Evolutionary conservation across 176 grass and related monocot species (phyloP), one percentile per base, ranked within the genome.

Genomic region (Carex myosuroides): DNA sequence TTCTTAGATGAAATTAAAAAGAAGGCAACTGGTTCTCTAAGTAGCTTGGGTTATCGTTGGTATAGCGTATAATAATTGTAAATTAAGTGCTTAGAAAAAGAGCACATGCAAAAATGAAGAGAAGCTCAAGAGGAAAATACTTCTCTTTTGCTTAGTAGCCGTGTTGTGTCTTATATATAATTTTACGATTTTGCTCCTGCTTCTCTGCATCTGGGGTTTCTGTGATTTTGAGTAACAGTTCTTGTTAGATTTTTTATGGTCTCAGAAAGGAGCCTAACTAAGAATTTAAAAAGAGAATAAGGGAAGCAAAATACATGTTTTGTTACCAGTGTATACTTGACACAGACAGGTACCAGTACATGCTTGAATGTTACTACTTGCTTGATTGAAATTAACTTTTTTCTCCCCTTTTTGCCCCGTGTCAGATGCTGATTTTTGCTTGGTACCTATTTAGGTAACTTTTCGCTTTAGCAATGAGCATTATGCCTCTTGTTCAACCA

Each of bases 331-430:
- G 20, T 56, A 37, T 80, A 58, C 48, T 61, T 83, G 50, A 30
- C 64, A 63, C 21, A 52, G 80, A 83, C 41, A 32, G 22, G 41
- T 83, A 33, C 64, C 61, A 0, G 72, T 76, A 76, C 48, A 76
- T 55, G 72, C 72, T 76, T 76, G 39, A 72, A 48, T 72, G 69
- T 21, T 72, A 72, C 69, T 12, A 44, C 37, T 44, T 71, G 68
- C 68, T 44, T 71, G 68, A 71, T 44, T 71, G 68, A 71, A 71
- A 46, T 37, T 71, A 71, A 44, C 37, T 44, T 62, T 72, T 72
- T 18, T 3, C 35, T 9, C 18, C 2, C 6, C 42, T 22, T 35
- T 72, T 4, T 72, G 69, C 41, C 2, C 18, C 3, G 21, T 26
- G 72, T 3, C 22, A 54, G 71, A 76, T 76, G 5, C 48, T 76